These are phyloP conservation scores for Exutisphaerella laricina DNA, from an alignment of 2,329 filamentous ascomycete species.

Conservation along the genomic window DNA sequence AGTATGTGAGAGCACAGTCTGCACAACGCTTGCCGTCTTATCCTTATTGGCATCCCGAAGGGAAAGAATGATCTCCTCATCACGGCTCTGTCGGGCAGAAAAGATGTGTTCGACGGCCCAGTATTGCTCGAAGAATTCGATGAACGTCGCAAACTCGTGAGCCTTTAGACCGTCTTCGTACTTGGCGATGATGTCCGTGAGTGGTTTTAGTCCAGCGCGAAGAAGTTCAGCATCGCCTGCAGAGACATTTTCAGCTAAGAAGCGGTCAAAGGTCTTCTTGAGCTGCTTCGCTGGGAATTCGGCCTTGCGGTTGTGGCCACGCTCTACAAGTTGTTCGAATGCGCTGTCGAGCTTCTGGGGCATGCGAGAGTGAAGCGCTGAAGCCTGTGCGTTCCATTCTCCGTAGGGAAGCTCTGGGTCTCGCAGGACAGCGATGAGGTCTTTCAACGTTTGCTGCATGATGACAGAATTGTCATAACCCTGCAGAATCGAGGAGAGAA, in stretches of 20 bases:
- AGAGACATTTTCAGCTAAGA: constrained; percentile 71
- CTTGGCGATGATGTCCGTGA: constrained; percentile 69
- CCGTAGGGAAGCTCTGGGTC: constrained; percentile 89
- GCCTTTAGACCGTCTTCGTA: constrained; percentile 86
- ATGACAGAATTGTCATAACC: constrained; percentile 98
- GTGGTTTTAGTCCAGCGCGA: constrained; percentile 65
- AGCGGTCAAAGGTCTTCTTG: constrained; percentile 76
- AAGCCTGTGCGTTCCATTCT: constrained; percentile 94
- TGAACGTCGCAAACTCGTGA: constrained; percentile 81
- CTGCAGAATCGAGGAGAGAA: constrained; percentile 79
- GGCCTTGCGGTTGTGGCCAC: constrained; percentile 65
- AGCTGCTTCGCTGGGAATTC: constrained; percentile 93
- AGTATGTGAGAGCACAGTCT: constrained; percentile 89
- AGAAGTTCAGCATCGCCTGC: constrained; percentile 68
- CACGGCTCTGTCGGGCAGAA: constrained; percentile 73
- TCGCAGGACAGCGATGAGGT: constrained; percentile 83
- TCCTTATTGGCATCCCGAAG: constrained; percentile 97
- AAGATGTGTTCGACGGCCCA: constrained; percentile 80
- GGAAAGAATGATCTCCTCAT: constrained; percentile 89
- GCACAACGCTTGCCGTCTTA: constrained; percentile 75
- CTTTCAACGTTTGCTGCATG: constrained; percentile 80
- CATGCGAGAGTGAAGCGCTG: constrained; percentile 95
- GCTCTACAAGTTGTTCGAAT: constrained; percentile 80
- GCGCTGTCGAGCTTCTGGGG: constrained; percentile 82
- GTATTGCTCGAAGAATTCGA: constrained; percentile 73